A percentile compares a stretch with the other conserved stretches of the same genome.
These are phyloP conservation scores for Paecilomyces niveus DNA, from an alignment of 2,329 filamentous ascomycete species.

Conservation along the genomic window DNA sequence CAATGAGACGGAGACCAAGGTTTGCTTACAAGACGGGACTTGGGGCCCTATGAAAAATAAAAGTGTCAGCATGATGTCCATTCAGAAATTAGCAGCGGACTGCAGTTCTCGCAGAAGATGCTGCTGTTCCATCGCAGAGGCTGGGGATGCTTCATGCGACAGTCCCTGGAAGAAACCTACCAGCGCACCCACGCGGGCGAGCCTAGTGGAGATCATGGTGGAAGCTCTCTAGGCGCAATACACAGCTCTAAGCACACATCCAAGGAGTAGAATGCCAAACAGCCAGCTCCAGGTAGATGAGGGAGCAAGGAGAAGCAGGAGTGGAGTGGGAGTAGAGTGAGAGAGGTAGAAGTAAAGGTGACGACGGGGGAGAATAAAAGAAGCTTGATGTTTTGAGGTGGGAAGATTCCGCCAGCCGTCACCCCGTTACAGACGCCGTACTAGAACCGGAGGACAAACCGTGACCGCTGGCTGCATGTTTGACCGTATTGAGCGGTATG, in stretches of 20 bases:
- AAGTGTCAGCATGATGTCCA: conserved; percentile 15
- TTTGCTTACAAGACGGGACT: conserved; percentile 39
- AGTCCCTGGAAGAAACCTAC: conserved; percentile 27
- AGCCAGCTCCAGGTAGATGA: conserved; percentile 31
- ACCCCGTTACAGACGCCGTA: conserved; percentile 13
- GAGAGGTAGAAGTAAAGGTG: conserved; percentile 26
- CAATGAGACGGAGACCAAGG: not conserved
- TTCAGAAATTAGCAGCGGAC: not conserved
- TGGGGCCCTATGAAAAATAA: conserved; percentile 28
- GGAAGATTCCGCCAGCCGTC: conserved; percentile 22
- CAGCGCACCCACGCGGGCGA: conserved; percentile 42
- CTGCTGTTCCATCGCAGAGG: conserved; percentile 2
- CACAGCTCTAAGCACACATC: conserved; percentile 30
- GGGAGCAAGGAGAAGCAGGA: conserved; percentile 33
- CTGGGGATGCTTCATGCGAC: conserved; percentile 1
- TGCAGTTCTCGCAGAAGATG: not conserved
- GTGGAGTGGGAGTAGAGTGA: conserved; percentile 24
- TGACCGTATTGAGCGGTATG: conserved; percentile 20
- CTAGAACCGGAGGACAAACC: conserved; percentile 30
- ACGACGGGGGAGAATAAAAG: conserved; percentile 31
- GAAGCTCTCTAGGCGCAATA: conserved; percentile 32
- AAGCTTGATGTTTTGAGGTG: conserved; percentile 34
- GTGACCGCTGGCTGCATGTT: conserved; percentile 23
- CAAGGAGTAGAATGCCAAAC: conserved; percentile 25
- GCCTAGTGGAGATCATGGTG: conserved; percentile 42